phyloP scores from a whole-genome alignment of 306 rosid species.

The Dalbergia cultrata region DNA sequence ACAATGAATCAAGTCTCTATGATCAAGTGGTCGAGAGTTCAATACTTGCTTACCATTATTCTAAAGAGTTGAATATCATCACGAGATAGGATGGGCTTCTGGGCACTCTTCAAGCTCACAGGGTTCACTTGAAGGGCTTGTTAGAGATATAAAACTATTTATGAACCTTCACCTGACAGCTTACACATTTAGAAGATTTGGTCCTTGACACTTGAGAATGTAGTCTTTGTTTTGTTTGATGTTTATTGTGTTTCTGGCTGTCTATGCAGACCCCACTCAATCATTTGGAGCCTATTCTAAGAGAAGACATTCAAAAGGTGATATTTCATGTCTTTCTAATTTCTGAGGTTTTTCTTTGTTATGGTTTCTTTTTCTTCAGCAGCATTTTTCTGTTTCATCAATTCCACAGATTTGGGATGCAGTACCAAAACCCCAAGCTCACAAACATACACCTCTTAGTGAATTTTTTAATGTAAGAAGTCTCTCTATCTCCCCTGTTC shows the following conservation, averaged over 20 bases:
- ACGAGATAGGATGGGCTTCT: not conserved
- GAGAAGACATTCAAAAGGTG: slow-evolving; percentile 77
- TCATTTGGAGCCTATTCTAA: slow-evolving; percentile 64
- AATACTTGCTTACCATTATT: not conserved
- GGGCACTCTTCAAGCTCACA: no score
- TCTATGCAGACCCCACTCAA: slow-evolving; percentile 65
- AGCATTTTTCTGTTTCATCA: slow-evolving; percentile 26
- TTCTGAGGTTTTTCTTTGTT: not conserved
- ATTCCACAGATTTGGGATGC: slow-evolving; percentile 75
- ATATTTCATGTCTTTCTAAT: slow-evolving; percentile 6
- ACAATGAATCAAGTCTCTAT: not conserved
- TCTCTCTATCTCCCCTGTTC: slow-evolving; percentile 9
- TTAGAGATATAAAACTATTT: not conserved
- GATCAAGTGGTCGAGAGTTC: not conserved
- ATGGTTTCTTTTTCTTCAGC: not conserved
- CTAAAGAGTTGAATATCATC: not conserved
- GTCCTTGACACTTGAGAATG: not conserved
- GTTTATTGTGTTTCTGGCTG: slow-evolving; percentile 9
- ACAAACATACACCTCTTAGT: slow-evolving; percentile 62
- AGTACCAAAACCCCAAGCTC: slow-evolving; percentile 71
- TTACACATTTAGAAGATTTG: not conserved
- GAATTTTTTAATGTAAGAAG: slow-evolving; percentile 74
- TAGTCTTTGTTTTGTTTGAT: slow-evolving; percentile 10
- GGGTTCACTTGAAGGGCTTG: not conserved
- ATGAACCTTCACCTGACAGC: not conserved